Percentiles rank a stretch among this genome's conserved stretches.
phyloP scores from a whole-genome alignment of 495 filamentous ascomycete genomes.

The Tuber borchii region DNA sequence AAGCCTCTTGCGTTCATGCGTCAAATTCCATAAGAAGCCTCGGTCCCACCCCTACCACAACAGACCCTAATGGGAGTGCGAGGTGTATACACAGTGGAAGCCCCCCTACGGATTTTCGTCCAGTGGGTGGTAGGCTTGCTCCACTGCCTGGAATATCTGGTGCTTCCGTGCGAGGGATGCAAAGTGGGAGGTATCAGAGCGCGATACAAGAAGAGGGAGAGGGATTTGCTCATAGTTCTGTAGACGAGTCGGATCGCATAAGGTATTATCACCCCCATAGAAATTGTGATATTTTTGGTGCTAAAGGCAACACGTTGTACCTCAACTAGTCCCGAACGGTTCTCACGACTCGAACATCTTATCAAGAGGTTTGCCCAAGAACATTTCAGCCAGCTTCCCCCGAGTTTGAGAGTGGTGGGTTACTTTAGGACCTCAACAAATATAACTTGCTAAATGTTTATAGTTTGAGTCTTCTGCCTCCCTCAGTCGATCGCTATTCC shows the following conservation, averaged over 20 bases:
- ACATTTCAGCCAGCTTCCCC: background rate
- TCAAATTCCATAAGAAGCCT: background rate
- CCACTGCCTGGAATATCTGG: background rate
- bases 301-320: background rate
- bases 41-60: background rate
- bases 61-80: background rate
- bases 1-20: background rate
- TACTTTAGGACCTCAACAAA: background rate
- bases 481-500: background rate
- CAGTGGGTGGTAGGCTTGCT: background rate
- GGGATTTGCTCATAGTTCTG: background rate
- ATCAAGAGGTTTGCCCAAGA: background rate
- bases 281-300: background rate
- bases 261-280: background rate
- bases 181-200: background rate
- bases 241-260: background rate
- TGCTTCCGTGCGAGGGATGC: background rate
- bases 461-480: background rate
- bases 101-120: background rate
- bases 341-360: background rate
- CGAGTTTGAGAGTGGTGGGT: background rate
- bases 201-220: background rate
- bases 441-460: background rate
- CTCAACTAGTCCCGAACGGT: background rate
- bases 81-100: background rate